Conservation (phyloP, 2,329 filamentous ascomycete genomes). For the Colletotrichum karsti region DNA sequence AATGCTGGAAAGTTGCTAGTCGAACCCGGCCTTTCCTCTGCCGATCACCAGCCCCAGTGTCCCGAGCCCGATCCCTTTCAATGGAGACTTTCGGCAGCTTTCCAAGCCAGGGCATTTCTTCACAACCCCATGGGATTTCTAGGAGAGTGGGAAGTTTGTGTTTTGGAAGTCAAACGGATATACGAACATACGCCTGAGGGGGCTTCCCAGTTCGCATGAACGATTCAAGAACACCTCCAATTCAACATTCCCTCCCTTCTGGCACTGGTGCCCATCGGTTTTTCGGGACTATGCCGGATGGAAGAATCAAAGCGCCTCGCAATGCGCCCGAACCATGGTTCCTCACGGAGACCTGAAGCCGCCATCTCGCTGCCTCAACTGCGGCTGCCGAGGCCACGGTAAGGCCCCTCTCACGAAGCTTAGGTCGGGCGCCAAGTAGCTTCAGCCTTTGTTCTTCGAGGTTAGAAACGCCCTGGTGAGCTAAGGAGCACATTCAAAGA, state of each 20-base stretch:
- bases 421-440: background rate
- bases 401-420: constrained; percentile 2
- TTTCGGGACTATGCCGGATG: background rate
- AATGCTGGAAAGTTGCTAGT: constrained; percentile 11
- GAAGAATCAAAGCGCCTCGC: background rate
- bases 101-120: background rate
- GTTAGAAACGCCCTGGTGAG: background rate
- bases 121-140: too few species aligned
- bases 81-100: background rate
- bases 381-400: background rate
- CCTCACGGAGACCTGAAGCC: background rate
- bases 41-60: constrained; percentile 20
- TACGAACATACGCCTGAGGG: background rate
- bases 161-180: too few species aligned
- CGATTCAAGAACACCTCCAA: background rate
- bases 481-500: background rate
- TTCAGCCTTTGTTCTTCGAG: background rate
- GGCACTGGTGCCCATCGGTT: background rate
- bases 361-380: background rate
- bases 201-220: background rate
- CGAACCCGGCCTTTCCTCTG: constrained; percentile 6
- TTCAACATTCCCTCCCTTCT: background rate
- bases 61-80: background rate
- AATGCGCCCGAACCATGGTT: background rate
- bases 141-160: too few species aligned